Evolutionary conservation across 129 eudicot genomes (phyloP).

Genomic region (carrot (Daucus carota)): DNA sequence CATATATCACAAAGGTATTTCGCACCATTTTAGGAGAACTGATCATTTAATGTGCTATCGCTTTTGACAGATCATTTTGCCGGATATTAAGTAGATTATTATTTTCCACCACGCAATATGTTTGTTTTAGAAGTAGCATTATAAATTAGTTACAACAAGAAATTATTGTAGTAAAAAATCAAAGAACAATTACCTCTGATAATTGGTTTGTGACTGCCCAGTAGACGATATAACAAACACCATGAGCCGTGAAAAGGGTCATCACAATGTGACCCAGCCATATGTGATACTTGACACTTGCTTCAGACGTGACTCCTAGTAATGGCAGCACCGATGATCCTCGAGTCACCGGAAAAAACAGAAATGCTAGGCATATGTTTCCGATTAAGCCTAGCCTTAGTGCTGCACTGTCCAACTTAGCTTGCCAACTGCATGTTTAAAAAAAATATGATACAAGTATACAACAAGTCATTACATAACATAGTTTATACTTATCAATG

Average conservation of each 20-base stretch:
- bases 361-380: constrained; percentile 18
- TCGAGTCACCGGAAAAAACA: constrained; percentile 69
- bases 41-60: neutral
- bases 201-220: constrained; percentile 55
- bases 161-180: neutral
- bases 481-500: neutral
- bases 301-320: constrained; percentile 71
- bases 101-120: no score
- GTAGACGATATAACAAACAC: constrained; percentile 50
- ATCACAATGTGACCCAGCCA: constrained; percentile 25
- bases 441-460: neutral
- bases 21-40: neutral
- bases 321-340: constrained; percentile 59
- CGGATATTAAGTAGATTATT: no score
- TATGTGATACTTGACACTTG: constrained; percentile 67
- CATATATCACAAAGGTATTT: neutral
- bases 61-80: no score
- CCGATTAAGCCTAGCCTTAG: neutral
- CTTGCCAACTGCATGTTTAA: constrained; percentile 47
- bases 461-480: neutral
- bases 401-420: constrained; percentile 32
- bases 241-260: constrained; percentile 74
- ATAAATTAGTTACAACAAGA: neutral
- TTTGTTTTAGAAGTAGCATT: neutral
- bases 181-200: constrained; percentile 41